Evolutionary conservation across 179 eudicot species (phyloP).

Genomic region (Spergularia azorica): DNA sequence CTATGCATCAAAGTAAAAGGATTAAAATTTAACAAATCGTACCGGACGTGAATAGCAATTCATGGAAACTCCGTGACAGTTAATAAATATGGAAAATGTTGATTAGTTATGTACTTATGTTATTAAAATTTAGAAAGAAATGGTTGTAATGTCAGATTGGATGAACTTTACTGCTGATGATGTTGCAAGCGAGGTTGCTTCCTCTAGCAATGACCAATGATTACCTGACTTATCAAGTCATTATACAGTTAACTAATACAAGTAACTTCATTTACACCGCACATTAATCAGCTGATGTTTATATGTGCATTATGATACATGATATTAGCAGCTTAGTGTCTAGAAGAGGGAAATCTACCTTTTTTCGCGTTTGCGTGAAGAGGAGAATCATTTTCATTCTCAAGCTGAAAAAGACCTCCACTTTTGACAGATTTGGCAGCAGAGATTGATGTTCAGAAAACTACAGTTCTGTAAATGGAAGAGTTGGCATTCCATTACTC

Average conservation of each 20-base stretch:
- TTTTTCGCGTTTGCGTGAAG: neutral
- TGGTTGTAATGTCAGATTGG: slow-evolving; percentile 6
- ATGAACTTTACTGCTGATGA: neutral
- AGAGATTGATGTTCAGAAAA: neutral
- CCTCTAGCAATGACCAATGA: slow-evolving; percentile 20
- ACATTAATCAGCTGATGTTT: neutral
- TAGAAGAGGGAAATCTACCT: neutral
- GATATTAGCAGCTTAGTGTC: slow-evolving; percentile 6
- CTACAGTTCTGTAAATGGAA: neutral
- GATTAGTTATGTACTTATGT: neutral
- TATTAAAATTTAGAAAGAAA: neutral
- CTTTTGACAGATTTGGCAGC: neutral
- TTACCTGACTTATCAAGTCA: slow-evolving; percentile 11
- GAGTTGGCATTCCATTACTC: neutral
- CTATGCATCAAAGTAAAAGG: too few relatives aligned
- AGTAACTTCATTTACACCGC: slow-evolving; percentile 24
- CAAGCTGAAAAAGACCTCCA: slow-evolving; percentile 1
- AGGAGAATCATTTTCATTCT: neutral
- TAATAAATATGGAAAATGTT: neutral
- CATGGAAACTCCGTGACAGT: neutral
- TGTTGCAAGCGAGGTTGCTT: slow-evolving; percentile 23
- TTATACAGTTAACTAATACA: neutral
- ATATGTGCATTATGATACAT: slow-evolving; percentile 1
- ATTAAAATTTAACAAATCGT: too few relatives aligned
- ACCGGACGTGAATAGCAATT: neutral